A percentile compares a stretch with the other conserved stretches of the same genome.
Conservation (phyloP, 305 asterid species). For the Ilex paraguariensis region DNA sequence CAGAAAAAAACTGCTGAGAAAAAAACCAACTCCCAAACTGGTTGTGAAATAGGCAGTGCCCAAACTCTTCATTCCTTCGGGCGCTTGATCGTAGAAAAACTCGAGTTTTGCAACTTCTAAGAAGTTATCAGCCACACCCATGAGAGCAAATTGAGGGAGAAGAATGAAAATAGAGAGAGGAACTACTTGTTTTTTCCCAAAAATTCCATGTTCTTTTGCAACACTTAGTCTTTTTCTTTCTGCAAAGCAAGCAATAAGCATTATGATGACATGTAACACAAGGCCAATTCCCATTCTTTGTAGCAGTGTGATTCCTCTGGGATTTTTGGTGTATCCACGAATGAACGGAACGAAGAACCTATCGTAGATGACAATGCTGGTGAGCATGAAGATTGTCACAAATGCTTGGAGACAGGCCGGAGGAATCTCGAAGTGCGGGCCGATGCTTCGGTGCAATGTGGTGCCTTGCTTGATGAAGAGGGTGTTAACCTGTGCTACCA, state of each 20-base stretch:
- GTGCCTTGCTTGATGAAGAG: conserved; percentile 56
- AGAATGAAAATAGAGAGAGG: conserved; percentile 53
- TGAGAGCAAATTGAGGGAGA: conserved; percentile 44
- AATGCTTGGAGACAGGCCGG: conserved; percentile 48
- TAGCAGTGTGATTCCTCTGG: conserved; percentile 53
- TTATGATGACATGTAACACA: conserved; percentile 25
- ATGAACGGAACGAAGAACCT: conserved; percentile 39
- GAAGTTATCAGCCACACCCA: conserved; percentile 39
- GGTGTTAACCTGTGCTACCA: conserved; percentile 35
- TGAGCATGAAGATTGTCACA: conserved; percentile 27
- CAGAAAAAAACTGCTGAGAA: conserved; percentile 48
- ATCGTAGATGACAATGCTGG: conserved; percentile 42
- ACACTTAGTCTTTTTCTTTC: conserved; percentile 41
- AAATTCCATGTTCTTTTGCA: conserved; percentile 31
- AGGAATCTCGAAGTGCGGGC: conserved; percentile 34
- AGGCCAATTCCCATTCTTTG: conserved; percentile 53
- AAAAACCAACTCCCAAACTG: conserved; percentile 46
- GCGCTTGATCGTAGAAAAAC: conserved; percentile 55
- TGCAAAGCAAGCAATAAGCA: conserved; percentile 38
- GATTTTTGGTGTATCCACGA: conserved; percentile 26
- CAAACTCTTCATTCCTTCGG: conserved; percentile 41
- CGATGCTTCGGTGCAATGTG: conserved; percentile 45
- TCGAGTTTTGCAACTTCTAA: conserved; percentile 51
- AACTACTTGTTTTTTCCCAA: conserved; percentile 21
- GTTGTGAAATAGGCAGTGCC: conserved; percentile 52